Conservation (phyloP, 2,329 filamentous ascomycete species). For the Xylaria digitata region DNA sequence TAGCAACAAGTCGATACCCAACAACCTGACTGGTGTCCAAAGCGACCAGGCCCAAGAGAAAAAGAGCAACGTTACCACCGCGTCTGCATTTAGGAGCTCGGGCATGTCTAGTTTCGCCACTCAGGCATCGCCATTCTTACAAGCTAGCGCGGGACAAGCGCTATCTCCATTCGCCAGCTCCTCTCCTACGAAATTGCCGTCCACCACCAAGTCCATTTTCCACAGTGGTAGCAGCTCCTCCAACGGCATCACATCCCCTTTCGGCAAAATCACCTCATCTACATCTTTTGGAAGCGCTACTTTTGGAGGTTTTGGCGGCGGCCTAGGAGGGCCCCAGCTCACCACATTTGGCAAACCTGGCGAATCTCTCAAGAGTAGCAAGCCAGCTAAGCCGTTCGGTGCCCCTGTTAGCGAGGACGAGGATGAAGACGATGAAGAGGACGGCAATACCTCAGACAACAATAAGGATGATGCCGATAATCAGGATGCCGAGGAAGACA, state of each 20-base stretch:
- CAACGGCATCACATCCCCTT: constrained; percentile 46
- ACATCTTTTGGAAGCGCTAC: constrained; percentile 53
- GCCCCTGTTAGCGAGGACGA: constrained; percentile 73
- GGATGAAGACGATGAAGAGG: constrained; percentile 55
- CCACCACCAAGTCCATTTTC: constrained; percentile 63
- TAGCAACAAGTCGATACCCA: constrained; percentile 26
- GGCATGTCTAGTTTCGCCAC: constrained; percentile 69
- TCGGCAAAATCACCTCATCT: constrained; percentile 47
- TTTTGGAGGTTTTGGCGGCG: constrained; percentile 61
- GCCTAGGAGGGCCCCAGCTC: constrained; percentile 60
- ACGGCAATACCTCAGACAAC: constrained; percentile 53
- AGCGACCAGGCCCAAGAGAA: constrained; percentile 41
- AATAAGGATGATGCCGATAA: constrained; percentile 57
- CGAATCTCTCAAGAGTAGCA: constrained; percentile 64
- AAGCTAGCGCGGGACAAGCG: constrained; percentile 44
- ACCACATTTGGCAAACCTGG: constrained; percentile 77
- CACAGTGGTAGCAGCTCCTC: constrained; percentile 50
- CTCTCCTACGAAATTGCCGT: constrained; percentile 53
- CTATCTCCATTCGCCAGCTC: constrained; percentile 60
- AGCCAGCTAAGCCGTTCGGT: constrained; percentile 79
- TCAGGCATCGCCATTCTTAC: constrained; percentile 61
- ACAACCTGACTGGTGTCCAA: constrained; percentile 28
- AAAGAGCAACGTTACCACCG: constrained; percentile 56
- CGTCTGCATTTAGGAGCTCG: constrained; percentile 73
- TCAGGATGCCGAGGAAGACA: constrained; percentile 52